Evolutionary conservation across 2,329 filamentous ascomycete genomes (phyloP), one percentile per base, ranked within the genome.

Genomic region (Fusarium sp.): DNA sequence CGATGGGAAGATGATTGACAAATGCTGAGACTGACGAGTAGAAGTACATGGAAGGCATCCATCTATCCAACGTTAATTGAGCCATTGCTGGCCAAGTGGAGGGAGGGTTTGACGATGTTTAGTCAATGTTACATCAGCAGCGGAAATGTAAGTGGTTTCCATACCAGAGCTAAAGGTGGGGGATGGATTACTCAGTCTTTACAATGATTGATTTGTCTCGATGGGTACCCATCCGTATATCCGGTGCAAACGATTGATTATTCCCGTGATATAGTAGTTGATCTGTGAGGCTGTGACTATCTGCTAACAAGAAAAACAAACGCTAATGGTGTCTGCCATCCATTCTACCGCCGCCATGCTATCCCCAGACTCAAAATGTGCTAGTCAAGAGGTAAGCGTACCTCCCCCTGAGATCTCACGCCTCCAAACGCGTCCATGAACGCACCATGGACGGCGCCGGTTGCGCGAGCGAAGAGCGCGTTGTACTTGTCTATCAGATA

Each of bases 121-220:
- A 69, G 67, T 70, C 63, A 70, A 49, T 49, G 54, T 70, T 70
- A 68, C 65, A 69, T 70, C 67, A 70, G 67, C 67, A 66, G 46
- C 46, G 43, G 23, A 35, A 45, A 32, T 27, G 21, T 43, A 23
- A 23, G 43, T 35, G 31, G 41, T 52, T 59, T 58, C 62, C 66
- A 69, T 64, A 68, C 63, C 57, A 54, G 69, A 17, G 32, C 2
- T 23, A 35, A 33, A 19, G 19, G 19, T 19, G 4, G 14, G 42
- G 50, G 23, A 25, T 14, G 15, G 37, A 57, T 69, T 54, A 61
- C 55, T 57, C 67, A 63, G 53, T 47, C 49, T 54, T 49, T 21
- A 52, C 29, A 14, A 21, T n/a, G 36, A 37, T 37, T 19, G n/a
- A n/a, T n/a, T 15, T 17, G 36, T 14, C 36, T 19, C 15, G 11